Evolutionary conservation across 306 rosid species (phyloP).

Genomic region (Castanea crenata): DNA sequence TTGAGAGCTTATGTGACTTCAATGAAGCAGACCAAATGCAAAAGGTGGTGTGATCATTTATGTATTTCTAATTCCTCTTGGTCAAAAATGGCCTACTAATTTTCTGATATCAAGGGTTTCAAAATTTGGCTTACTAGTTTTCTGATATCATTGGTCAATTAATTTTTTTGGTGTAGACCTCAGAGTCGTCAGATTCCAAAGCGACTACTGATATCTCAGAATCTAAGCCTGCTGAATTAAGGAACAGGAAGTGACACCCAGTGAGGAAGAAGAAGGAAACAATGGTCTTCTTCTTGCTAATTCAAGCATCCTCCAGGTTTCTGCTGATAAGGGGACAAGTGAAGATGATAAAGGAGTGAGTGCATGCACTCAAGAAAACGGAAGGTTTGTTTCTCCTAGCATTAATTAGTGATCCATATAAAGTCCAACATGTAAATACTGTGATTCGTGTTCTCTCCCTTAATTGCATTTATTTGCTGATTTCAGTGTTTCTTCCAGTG

Average conservation of each 20-base stretch:
- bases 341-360: conserved; percentile 5
- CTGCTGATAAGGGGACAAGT: conserved; percentile 25
- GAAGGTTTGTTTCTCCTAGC: conserved; percentile 28
- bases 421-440: background rate
- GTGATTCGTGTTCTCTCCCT: background rate
- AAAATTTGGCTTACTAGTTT: background rate
- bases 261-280: conserved; percentile 28
- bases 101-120: conserved; percentile 1
- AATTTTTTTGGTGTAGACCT: conserved; percentile 34
- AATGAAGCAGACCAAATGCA: conserved; percentile 64
- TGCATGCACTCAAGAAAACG: conserved; percentile 16
- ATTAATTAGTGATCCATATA: background rate
- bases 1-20: conserved; percentile 76
- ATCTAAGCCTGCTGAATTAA: conserved; percentile 30
- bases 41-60: conserved; percentile 41
- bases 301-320: conserved; percentile 34
- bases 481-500: conserved; percentile 37
- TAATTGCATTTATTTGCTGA: background rate
- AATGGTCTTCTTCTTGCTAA: conserved; percentile 5
- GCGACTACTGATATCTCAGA: conserved; percentile 18
- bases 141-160: conserved; percentile 13
- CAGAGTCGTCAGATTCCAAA: conserved; percentile 32
- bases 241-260: conserved; percentile 21
- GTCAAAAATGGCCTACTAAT: background rate
- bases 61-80: background rate